Conservation (phyloP, 306 rosid species). For the Cicer bijugum region DNA sequence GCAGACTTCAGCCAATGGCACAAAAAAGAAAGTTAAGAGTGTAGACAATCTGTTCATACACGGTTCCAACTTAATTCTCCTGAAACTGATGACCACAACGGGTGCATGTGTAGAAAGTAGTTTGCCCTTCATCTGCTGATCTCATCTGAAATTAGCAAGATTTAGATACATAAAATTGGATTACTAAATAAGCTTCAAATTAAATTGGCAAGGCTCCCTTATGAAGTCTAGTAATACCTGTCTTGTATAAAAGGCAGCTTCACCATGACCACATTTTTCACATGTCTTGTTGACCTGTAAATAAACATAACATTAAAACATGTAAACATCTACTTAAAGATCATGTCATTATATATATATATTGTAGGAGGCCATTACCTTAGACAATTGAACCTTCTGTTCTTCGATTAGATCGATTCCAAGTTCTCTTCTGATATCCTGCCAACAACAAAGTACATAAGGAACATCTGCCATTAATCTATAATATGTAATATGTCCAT, state of each 20-base stretch:
- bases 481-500: background rate
- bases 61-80: conserved; percentile 38
- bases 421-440: conserved; percentile 58
- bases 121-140: conserved; percentile 60
- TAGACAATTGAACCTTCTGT: conserved; percentile 45
- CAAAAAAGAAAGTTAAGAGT: background rate
- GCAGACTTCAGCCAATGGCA: background rate
- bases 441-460: conserved; percentile 38
- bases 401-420: conserved; percentile 50
- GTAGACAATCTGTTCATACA: background rate
- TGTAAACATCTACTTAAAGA: background rate
- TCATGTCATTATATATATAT: conserved; percentile 1
- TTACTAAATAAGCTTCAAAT: conserved; percentile 27
- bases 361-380: conserved; percentile 47
- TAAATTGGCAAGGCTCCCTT: conserved; percentile 17
- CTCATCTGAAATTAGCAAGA: conserved; percentile 48
- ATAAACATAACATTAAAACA: conserved; percentile 20
- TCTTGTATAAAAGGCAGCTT: conserved; percentile 57
- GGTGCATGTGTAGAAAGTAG: conserved; percentile 52
- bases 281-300: conserved; percentile 69
- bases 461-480: conserved; percentile 2
- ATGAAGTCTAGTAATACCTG: conserved; percentile 45
- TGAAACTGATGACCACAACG: conserved; percentile 51
- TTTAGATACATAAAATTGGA: conserved; percentile 6
- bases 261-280: conserved; percentile 83